These are phyloP conservation scores for Periconia sp. DNA, from an alignment of 2,329 filamentous ascomycete genomes.

Conservation along the genomic window DNA sequence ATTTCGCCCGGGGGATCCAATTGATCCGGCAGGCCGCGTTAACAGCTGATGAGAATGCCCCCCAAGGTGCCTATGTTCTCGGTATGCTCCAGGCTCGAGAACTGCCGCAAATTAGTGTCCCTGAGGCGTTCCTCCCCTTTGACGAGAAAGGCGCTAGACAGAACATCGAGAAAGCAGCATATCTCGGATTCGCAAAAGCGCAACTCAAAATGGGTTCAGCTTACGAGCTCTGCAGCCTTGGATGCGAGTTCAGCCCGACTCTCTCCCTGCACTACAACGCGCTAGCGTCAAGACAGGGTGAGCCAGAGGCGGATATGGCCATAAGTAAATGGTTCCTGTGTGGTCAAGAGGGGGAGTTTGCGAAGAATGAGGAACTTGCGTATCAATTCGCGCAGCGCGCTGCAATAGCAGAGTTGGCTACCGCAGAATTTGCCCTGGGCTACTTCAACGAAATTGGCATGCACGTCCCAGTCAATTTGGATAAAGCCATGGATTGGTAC, in stretches of 20 bases:
- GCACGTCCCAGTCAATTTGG: conserved; percentile 78
- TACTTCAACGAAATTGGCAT: conserved; percentile 99
- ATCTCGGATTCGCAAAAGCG: conserved; percentile 92
- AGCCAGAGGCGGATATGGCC: conserved; percentile 90
- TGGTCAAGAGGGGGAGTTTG: conserved; percentile 86
- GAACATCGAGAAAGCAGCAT: conserved; percentile 95
- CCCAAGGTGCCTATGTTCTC: conserved; percentile 91
- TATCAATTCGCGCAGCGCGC: conserved; percentile 90
- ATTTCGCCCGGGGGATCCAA: conserved; percentile 75
- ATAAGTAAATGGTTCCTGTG: conserved; percentile 99
- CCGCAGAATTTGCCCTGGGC: conserved; percentile 93
- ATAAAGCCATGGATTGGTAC: conserved; percentile 87
- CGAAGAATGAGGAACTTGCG: conserved; percentile 93
- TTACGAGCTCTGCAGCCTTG: conserved; percentile 90
- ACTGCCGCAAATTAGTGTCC: conserved; percentile 84
- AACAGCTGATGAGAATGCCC: conserved; percentile 91
- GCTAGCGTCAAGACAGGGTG: conserved; percentile 86
- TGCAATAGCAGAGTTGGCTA: conserved; percentile 77
- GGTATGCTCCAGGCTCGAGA: conserved; percentile 93
- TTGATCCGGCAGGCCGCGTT: conserved; percentile 82
- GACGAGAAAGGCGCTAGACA: conserved; percentile 75
- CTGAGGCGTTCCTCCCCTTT: conserved; percentile 68
- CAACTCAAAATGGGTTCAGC: conserved; percentile 97
- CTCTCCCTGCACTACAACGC: conserved; percentile 95
- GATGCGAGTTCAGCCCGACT: conserved; percentile 92